Evolutionary conservation across 148 eudicot genomes (phyloP).

Genomic region (Selenicereus undatus): DNA sequence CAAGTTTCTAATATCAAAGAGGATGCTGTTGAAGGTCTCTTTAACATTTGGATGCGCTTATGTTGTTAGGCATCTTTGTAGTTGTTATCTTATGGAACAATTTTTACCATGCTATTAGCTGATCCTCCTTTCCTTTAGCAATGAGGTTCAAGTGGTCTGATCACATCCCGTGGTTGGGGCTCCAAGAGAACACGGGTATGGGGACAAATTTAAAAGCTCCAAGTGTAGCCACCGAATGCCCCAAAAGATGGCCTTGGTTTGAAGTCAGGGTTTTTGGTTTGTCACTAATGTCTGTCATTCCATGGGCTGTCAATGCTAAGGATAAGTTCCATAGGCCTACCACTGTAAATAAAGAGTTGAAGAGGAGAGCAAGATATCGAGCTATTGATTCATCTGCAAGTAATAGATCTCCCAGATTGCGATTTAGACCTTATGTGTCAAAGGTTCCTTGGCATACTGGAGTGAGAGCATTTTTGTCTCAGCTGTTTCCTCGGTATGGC

Average conservation of each 20-base stretch:
- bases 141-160: conserved; percentile 49
- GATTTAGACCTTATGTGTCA: conserved; percentile 87
- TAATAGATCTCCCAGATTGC: conserved; percentile 35
- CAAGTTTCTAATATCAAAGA: neutral
- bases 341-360: conserved; percentile 58
- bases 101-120: conserved; percentile 11
- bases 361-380: conserved; percentile 41
- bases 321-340: conserved; percentile 52
- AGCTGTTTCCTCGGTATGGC: conserved; percentile 94
- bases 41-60: neutral
- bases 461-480: conserved; percentile 73
- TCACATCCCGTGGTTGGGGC: conserved; percentile 35
- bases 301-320: conserved; percentile 52
- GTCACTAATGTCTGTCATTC: conserved; percentile 58
- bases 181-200: conserved; percentile 29
- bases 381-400: conserved; percentile 21
- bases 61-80: neutral
- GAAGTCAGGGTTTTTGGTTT: conserved; percentile 43
- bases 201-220: conserved; percentile 23
- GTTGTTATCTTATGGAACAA: neutral
- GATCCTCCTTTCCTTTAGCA: conserved; percentile 3
- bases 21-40: neutral
- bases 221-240: conserved; percentile 22
- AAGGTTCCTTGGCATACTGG: conserved; percentile 99
- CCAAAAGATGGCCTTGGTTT: conserved; percentile 30